Base-by-base conservation (phyloP, 768 basidiomycete genomes). In the Termitomyces sp. region DNA sequence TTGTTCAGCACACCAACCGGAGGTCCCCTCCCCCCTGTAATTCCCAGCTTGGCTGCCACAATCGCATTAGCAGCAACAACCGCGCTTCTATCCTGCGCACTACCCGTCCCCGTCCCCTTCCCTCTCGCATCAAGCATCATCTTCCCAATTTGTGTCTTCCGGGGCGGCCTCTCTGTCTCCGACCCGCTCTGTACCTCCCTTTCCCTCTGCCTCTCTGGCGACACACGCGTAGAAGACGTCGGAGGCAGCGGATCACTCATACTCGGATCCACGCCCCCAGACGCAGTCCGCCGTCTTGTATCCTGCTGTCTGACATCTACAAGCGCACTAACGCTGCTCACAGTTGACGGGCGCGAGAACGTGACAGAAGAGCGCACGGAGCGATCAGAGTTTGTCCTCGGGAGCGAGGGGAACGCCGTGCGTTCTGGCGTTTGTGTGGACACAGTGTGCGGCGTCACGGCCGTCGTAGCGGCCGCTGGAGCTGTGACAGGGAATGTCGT, bases 361-460 rank as follows among this genome's bases (percentile, higher is more conserved):
- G 86, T 86, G 5, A 86, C 83, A 57, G 77, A 79, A 20, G 79
- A 78, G 20, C 81, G 74, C 2, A 72, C 59, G 0, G 81, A 79
- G 50, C 78, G 74, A 17, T 72, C 76, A 0, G 86, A 87, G 20
- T 81, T 77, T n/a, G 76, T 76, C 29, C 84, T 77, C 17, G 74
- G 68, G 36, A 85, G 50, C 34, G 73, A 51, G 6, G 67, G 68
- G 56, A 73, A 72, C 25, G 71, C 57, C 14, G 75, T 66, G 12
- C 60, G 55, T 10, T 65, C 64, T 0, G 64, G 25, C 60, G 63
- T 73, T 36, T 77, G 75, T 6, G 79, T 81, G 4, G 84, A 83
- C 5, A 85, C 87, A 0, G 86, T 90, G 64, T 87, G 85, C 0
- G 83, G 71, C 1, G 87, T 88, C 12, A 91, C 59, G 15, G 86